These are phyloP conservation scores for Rhodotorula kratochvilovae DNA, from an alignment of 768 basidiomycete genomes.

Conservation along the genomic window DNA sequence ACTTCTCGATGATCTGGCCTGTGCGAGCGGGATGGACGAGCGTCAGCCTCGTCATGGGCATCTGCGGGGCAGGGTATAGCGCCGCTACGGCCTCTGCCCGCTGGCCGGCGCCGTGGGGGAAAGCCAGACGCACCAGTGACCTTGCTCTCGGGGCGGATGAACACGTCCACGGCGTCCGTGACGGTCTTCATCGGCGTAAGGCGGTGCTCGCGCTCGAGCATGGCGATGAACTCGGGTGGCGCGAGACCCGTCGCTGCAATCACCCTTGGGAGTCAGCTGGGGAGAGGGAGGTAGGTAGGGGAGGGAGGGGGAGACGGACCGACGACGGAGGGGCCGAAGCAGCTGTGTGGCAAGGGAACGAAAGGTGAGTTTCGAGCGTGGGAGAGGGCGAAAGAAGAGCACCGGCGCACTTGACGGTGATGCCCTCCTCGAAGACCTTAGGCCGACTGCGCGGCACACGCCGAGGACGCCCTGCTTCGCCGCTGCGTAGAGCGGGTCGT, in stretches of 20 bases:
- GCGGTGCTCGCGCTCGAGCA: slow-evolving; percentile 19
- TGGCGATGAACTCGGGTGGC: slow-evolving; percentile 21
- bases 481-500: slow-evolving; percentile 24
- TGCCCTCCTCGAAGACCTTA: slow-evolving; percentile 30
- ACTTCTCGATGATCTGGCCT: slow-evolving; percentile 28
- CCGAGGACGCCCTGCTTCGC: slow-evolving; percentile 31
- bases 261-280: no score
- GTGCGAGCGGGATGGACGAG: no score
- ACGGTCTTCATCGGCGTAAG: slow-evolving; percentile 34
- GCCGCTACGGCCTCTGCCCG: no score
- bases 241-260: slow-evolving; percentile 31
- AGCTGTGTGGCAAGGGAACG: not conserved
- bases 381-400: not conserved
- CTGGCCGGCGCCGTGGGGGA: no score
- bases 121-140: slow-evolving; percentile 17
- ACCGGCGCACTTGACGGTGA: slow-evolving; percentile 31
- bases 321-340: not conserved
- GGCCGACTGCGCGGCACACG: slow-evolving; percentile 14
- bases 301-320: not conserved
- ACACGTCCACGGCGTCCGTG: slow-evolving; percentile 25
- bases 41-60: not conserved
- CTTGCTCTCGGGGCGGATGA: slow-evolving; percentile 13
- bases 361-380: not conserved
- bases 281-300: no score
- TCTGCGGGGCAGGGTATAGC: no score